Percentiles rank a stretch among this genome's conserved stretches.
Evolutionary conservation across 768 basidiomycete species (phyloP).

Genomic region (Tephrocybe sp.): DNA sequence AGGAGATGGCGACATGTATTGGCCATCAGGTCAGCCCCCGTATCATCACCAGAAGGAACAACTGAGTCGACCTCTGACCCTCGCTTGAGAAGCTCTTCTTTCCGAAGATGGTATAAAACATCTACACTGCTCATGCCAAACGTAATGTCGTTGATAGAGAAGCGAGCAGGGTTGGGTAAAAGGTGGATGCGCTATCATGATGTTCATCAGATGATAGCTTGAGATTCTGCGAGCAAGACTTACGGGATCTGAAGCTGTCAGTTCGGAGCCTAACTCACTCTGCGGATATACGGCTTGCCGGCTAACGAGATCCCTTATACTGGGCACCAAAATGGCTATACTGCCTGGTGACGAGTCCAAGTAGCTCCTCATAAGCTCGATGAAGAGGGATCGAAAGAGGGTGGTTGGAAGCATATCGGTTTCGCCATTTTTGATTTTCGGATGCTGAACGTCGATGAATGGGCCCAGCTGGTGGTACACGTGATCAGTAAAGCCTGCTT

Average conservation of each 20-base stretch:
- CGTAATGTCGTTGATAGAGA: slow-evolving; percentile 80
- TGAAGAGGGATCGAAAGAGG: slow-evolving; percentile 70
- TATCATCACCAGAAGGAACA: slow-evolving; percentile 38
- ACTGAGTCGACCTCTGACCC: slow-evolving; percentile 62
- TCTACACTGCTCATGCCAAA: slow-evolving; percentile 87
- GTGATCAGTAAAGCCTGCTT: neutral
- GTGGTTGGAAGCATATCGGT: slow-evolving; percentile 59
- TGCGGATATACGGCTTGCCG: slow-evolving; percentile 88
- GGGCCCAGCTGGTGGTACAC: slow-evolving; percentile 71
- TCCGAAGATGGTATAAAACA: slow-evolving; percentile 83
- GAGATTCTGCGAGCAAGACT: slow-evolving; percentile 19
- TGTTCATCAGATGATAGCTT: neutral
- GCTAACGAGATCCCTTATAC: slow-evolving; percentile 77
- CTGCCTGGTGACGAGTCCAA: slow-evolving; percentile 65
- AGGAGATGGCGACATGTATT: slow-evolving; percentile 78
- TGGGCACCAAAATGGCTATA: slow-evolving; percentile 78
- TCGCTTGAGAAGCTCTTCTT: slow-evolving; percentile 75
- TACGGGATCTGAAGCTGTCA: slow-evolving; percentile 52
- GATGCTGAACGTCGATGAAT: slow-evolving; percentile 81
- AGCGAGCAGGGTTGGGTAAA: slow-evolving; percentile 85
- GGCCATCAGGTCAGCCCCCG: slow-evolving; percentile 71
- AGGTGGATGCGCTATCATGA: slow-evolving; percentile 64
- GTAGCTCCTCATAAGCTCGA: slow-evolving; percentile 53
- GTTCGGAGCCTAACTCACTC: slow-evolving; percentile 46
- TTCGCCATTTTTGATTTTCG: slow-evolving; percentile 74